Evolutionary conservation across 2,329 filamentous ascomycete genomes (phyloP).

Genomic region (Colletotrichum noveboracense): DNA sequence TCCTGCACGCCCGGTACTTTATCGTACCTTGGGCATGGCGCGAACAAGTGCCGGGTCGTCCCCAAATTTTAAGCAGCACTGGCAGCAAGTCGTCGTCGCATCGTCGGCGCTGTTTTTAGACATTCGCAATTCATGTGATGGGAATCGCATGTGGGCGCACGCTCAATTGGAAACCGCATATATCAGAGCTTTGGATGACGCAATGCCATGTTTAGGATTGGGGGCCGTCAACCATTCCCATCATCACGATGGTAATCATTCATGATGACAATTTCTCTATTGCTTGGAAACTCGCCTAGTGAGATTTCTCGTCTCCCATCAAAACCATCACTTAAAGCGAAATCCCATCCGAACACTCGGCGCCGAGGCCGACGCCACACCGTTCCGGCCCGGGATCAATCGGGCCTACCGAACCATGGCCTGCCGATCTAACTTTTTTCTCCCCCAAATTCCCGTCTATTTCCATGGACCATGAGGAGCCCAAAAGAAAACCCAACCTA

Average conservation of each 20-base stretch:
- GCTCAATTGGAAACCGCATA: neutral
- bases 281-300: neutral
- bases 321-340: neutral
- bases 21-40: neutral
- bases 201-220: neutral
- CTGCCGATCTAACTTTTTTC: neutral
- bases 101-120: neutral
- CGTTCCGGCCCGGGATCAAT: neutral
- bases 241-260: neutral
- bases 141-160: neutral
- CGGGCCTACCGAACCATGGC: neutral
- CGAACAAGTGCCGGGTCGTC: neutral
- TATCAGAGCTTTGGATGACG: neutral
- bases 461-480: neutral
- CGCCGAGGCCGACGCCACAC: neutral
- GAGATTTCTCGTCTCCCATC: neutral
- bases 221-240: too few relatives aligned
- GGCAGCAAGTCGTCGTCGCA: neutral
- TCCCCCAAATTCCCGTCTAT: neutral
- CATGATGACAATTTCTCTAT: accelerated
- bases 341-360: neutral
- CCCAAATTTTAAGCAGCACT: slow-evolving; percentile 12
- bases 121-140: neutral
- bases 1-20: neutral
- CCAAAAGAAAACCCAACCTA: neutral